Base-by-base conservation (phyloP, 2,329 filamentous ascomycete genomes). In the Fusarium musae region DNA sequence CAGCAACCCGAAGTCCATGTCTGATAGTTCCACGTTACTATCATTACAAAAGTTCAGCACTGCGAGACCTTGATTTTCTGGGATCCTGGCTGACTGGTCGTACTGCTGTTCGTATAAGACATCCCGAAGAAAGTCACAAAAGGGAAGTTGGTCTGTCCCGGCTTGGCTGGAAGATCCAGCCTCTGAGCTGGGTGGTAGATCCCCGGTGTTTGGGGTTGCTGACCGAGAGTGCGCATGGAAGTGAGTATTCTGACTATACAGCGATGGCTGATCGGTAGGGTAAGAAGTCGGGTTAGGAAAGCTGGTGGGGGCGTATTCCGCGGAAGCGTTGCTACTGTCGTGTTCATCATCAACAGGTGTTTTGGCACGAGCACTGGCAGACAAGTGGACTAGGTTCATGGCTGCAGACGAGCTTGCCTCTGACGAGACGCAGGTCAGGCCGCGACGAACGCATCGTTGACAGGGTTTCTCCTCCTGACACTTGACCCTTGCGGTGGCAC, bases 391-490 rank as follows among this genome's bases (percentile, higher is more conserved):
- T 40, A 85, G 75, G 61, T 86, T 84, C 82, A 84, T 81, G 19
- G 84, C 82, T 12, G 84, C 82, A 11, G 83, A 80, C 21, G 83
- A 83, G 16, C 81, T 81, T 19, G 81, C 76, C 58, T 83, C 82
- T 16, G 80, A 76, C 21, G 79, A 79, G 32, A 81, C 84, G 78
- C 87, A 89, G 19, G 73, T 77, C 59, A 88, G 70, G 47, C 85
- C 84, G 34, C 87, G 83, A 60, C 81, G 84, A 57, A 84, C 80
- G 70, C 87, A 89, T 36, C 87, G 83, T 23, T 84, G 83, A 75
- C 87, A 89, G 37, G 87, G 87, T 78, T 89, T 89, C 28, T 81
- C 76, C 63, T 89, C 87, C 68, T 88, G 86, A 68, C 87, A 89
- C 72, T 88, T 89, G 49, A 89, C 86, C 26, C 87, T 82, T 16